phyloP scores from a whole-genome alignment of 2,329 filamentous ascomycete species.

The Nannizziopsis barbatae region DNA sequence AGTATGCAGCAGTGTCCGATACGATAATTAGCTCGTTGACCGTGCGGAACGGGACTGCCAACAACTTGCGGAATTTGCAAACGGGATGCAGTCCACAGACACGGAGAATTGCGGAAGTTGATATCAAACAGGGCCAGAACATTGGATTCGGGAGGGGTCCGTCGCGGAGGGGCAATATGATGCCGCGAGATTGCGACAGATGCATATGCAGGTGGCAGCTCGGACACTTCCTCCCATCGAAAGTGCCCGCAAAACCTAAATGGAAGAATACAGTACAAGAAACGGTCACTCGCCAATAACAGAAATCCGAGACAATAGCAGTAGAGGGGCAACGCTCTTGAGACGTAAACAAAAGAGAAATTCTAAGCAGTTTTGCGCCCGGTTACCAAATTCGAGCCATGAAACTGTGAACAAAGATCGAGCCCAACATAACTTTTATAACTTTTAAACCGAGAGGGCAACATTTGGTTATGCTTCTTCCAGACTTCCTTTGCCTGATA shows the following conservation, averaged over 20 bases:
- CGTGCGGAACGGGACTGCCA: neutral
- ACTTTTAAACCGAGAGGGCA: constrained; percentile 1
- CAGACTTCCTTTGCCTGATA: neutral
- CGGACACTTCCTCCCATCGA: neutral
- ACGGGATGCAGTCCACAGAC: too few species aligned
- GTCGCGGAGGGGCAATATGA: neutral
- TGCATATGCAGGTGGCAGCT: neutral
- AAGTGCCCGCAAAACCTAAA: neutral
- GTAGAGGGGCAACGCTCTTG: neutral
- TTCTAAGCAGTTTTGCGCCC: neutral
- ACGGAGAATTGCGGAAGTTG: too few species aligned
- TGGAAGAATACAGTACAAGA: neutral
- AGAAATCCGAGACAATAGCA: neutral
- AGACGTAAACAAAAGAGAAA: neutral
- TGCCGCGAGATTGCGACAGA: neutral
- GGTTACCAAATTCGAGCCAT: neutral
- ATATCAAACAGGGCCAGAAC: neutral
- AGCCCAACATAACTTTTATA: constrained; percentile 5
- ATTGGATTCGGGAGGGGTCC: neutral
- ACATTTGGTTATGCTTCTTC: constrained; percentile 1
- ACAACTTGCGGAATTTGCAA: too few species aligned
- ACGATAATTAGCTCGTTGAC: neutral
- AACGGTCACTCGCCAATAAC: neutral
- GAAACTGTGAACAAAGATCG: constrained; percentile 1
- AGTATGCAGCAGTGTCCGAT: neutral